Base-by-base conservation (phyloP, 2,329 filamentous ascomycete genomes). In the Botrytis galanthina region DNA sequence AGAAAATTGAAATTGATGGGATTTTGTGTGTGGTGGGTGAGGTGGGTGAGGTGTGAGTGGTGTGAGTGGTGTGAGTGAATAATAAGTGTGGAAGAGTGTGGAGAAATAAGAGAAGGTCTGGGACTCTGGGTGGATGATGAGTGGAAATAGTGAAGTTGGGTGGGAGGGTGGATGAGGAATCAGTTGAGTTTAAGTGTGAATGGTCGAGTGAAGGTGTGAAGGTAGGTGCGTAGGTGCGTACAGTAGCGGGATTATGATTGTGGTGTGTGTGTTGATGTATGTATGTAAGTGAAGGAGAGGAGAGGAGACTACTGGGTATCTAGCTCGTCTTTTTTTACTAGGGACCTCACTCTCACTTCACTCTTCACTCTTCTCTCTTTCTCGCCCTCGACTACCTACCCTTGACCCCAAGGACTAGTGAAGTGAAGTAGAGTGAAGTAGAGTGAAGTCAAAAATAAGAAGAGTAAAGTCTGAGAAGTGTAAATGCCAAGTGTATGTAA, bases 1-100 rank as follows among this genome's bases (percentile, higher is more conserved):
- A 42, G n/a, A 39, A 62, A 51, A 71, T 37, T 29, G 7, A 59
- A 71, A 39, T 71, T 62, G 44, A 71, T 64, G 60, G n/a, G 70
- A 66, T 32, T 64, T 64, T 44, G 61, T 63, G 61, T 32, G 61
- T 42, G 6, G 39, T 5, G 39, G 4, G 14, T 39, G 12, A 12
- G 14, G 12, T 42, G 35, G 35, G 35, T 37, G 35, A n/a, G n/a
- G n/a, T 18, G 39, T 5, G 39, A 5, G 14, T 39, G 12, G 39
- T 42, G 12, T 42, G 35, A 7, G 35, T 37, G 35, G 12, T 14
- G 39, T 42, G 59, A 51, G 46, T 51, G 46, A 51, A 42, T 42
- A 42, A 54, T 7, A 54, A n/a, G 48, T 12, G 48, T 16, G 26
- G 26, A 48, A 48, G 60, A 44, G 54, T 70, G 60, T 62, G 62